Evolutionary conservation across 1,284 basidiomycete genomes (phyloP).

Genomic region (Mycosarcoma maydis): DNA sequence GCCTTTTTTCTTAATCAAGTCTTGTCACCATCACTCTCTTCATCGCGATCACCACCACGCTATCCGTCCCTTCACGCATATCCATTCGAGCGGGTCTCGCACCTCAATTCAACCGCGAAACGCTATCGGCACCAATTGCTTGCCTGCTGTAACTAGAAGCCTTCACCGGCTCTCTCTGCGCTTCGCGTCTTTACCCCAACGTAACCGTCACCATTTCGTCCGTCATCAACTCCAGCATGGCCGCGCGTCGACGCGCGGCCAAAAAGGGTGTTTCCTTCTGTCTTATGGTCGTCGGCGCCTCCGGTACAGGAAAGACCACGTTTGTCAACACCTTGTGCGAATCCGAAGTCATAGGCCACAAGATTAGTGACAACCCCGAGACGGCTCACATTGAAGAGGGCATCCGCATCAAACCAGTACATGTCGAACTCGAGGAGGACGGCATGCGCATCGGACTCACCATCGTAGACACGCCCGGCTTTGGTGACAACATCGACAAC

Average conservation of each 20-base stretch:
- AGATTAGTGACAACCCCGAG: slow-evolving; percentile 84
- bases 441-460: slow-evolving; percentile 97
- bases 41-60: background rate
- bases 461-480: slow-evolving; percentile 98
- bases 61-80: background rate
- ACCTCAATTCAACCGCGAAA: too few relatives aligned
- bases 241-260: slow-evolving; percentile 60
- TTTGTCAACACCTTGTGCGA: slow-evolving; percentile 68
- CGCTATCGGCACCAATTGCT: background rate
- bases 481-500: slow-evolving; percentile 99
- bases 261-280: slow-evolving; percentile 68
- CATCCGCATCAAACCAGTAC: slow-evolving; percentile 93
- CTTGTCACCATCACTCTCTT: background rate
- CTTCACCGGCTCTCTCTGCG: background rate
- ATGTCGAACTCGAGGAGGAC: slow-evolving; percentile 97
- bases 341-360: slow-evolving; percentile 72
- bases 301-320: slow-evolving; percentile 65
- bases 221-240: slow-evolving; percentile 46
- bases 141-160: slow-evolving; percentile 1
- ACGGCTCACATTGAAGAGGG: slow-evolving; percentile 93
- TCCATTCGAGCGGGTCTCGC: background rate
- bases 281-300: slow-evolving; percentile 67
- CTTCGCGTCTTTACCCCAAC: background rate
- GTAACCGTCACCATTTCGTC: slow-evolving; percentile 34
- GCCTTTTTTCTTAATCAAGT: background rate